Evolutionary conservation across 495 filamentous ascomycete species (phyloP).

Genomic region (Aspergillus indologenus): DNA sequence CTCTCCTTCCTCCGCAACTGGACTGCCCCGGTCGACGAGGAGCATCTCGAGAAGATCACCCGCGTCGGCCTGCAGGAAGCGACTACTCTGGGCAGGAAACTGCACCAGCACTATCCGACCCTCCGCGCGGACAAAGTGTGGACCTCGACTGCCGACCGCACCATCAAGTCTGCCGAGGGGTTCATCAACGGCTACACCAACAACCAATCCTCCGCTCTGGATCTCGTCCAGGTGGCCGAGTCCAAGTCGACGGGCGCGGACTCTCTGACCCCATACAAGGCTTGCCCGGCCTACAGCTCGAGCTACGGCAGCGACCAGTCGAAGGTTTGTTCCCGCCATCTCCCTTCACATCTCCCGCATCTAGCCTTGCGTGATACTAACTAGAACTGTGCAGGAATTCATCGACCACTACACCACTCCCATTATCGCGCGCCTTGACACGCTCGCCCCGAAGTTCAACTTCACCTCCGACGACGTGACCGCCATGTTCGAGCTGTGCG

Average conservation of each 20-base stretch:
- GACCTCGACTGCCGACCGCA: constrained; percentile 20
- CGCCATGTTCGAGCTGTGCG: constrained; percentile 27
- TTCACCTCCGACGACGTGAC: constrained; percentile 24
- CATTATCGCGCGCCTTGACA: constrained; percentile 16
- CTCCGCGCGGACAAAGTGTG: constrained; percentile 17
- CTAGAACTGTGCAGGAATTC: constrained; percentile 18
- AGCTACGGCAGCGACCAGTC: constrained; percentile 24
- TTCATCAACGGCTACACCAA: constrained; percentile 23
- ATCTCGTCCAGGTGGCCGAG: constrained; percentile 19
- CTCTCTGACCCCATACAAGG: constrained; percentile 26
- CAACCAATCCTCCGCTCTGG: constrained; percentile 13
- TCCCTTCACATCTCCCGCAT: not conserved
- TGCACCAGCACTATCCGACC: constrained; percentile 16
- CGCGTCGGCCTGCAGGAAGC: constrained; percentile 21
- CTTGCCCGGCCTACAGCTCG: constrained; percentile 21
- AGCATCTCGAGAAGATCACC: constrained; percentile 24
- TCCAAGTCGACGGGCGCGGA: constrained; percentile 19
- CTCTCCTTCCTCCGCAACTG: constrained; percentile 20
- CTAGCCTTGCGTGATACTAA: no score
- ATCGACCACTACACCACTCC: constrained; percentile 17
- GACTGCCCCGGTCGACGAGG: constrained; percentile 19
- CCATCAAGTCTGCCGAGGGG: constrained; percentile 17
- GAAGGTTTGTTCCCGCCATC: constrained; percentile 7
- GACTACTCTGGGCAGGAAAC: constrained; percentile 7
- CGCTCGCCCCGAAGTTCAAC: constrained; percentile 19